Evolutionary conservation across 2,329 filamentous ascomycete species (phyloP).

Genomic region (Aspergillus caelatus): DNA sequence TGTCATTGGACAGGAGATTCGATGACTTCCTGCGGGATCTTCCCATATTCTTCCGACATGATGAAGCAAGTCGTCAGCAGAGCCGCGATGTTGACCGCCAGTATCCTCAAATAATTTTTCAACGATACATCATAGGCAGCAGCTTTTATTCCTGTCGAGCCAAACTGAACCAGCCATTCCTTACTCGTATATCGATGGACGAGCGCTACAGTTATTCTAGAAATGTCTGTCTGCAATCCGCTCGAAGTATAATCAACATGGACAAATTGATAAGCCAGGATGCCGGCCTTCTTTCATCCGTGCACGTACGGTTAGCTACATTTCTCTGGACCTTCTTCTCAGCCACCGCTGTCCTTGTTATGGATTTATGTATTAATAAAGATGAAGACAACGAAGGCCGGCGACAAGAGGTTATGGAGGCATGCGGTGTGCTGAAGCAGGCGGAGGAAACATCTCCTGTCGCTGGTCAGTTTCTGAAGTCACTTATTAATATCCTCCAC

Average conservation of each 20-base stretch:
- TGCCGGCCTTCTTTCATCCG: background rate
- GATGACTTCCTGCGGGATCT: no score
- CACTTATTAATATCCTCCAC: background rate
- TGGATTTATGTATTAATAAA: background rate
- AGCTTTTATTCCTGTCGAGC: background rate
- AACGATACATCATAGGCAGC: constrained; percentile 10
- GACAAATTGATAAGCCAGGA: background rate
- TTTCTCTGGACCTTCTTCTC: background rate
- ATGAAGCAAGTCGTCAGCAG: background rate
- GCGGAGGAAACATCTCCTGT: background rate
- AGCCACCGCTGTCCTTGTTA: constrained; percentile 1
- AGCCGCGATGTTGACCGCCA: background rate
- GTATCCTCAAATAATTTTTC: background rate
- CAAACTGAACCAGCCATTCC: constrained; percentile 2
- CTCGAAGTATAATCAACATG: constrained; percentile 6
- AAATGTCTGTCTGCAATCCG: constrained; percentile 4
- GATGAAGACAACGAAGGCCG: background rate
- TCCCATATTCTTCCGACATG: no score
- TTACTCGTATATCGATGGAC: background rate
- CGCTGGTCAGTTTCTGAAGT: background rate
- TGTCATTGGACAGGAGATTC: no score
- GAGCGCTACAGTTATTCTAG: constrained; percentile 6
- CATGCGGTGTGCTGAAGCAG: no score
- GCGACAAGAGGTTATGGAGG: no score
- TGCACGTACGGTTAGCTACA: background rate